Evolutionary conservation across 2,329 filamentous ascomycete genomes (phyloP).

Genomic region (Neoascochyta sp.): DNA sequence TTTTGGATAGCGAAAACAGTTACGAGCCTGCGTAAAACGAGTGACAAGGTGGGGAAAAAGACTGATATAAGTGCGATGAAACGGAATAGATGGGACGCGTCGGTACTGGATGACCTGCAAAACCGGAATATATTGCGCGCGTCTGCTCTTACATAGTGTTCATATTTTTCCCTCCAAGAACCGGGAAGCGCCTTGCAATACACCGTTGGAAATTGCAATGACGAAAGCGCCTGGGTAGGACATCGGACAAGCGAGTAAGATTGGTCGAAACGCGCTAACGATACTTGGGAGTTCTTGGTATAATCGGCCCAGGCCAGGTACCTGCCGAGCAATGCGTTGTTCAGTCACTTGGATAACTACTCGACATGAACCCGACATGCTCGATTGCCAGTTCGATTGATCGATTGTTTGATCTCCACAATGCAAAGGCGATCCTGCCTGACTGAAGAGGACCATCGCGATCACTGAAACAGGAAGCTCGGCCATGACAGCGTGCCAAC

Average conservation of each 20-base stretch:
- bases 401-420: too few species aligned
- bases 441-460: too few species aligned
- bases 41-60: conserved; percentile 10
- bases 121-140: conserved; percentile 19
- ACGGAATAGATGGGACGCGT: conserved; percentile 13
- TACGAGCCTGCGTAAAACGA: conserved; percentile 10
- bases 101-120: conserved; percentile 15
- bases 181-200: conserved; percentile 12
- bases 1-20: conserved; percentile 13
- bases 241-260: conserved; percentile 25
- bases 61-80: too few species aligned
- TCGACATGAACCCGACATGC: too few species aligned
- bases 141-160: conserved; percentile 16
- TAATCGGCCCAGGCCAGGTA: too few species aligned
- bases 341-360: too few species aligned
- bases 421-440: too few species aligned
- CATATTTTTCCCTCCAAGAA: conserved; percentile 17
- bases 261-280: conserved; percentile 31
- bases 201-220: conserved; percentile 19
- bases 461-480: too few species aligned
- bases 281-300: conserved; percentile 3
- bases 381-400: too few species aligned
- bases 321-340: too few species aligned
- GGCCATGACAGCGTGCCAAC: too few species aligned
- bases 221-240: conserved; percentile 19